Conservation (phyloP, 2,329 filamentous ascomycete species). For the Colletotrichum scovillei region DNA sequence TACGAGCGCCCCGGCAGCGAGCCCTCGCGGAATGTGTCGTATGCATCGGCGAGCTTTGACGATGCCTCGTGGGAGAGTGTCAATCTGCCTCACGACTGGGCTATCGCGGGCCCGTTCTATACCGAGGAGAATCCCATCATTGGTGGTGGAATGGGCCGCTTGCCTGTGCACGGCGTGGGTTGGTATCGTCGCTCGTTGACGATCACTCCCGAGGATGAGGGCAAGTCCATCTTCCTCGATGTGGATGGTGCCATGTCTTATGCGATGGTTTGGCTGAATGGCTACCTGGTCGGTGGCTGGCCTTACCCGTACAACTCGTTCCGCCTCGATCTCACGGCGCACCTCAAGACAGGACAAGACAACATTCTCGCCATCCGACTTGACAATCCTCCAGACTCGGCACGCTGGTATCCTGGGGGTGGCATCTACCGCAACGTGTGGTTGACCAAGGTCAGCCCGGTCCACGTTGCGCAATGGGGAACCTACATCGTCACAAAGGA, state of each 20-base stretch:
- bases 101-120: conserved; percentile 58
- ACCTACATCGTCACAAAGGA: conserved; percentile 59
- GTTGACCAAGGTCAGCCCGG: conserved; percentile 58
- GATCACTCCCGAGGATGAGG: conserved; percentile 44
- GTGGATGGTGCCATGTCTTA: conserved; percentile 65
- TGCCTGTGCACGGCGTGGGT: conserved; percentile 64
- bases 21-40: conserved; percentile 45
- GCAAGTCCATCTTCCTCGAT: conserved; percentile 56
- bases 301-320: conserved; percentile 63
- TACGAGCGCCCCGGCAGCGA: conserved; percentile 45
- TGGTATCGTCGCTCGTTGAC: conserved; percentile 61
- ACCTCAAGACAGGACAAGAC: conserved; percentile 45
- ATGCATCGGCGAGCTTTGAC: conserved; percentile 48
- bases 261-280: conserved; percentile 63
- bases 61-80: conserved; percentile 55
- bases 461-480: conserved; percentile 61
- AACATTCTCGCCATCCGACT: conserved; percentile 62
- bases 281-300: conserved; percentile 61
- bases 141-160: conserved; percentile 51
- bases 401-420: conserved; percentile 66
- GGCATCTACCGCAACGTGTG: conserved; percentile 66
- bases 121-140: conserved; percentile 46
- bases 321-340: conserved; percentile 60
- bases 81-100: conserved; percentile 61
- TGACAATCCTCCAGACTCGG: conserved; percentile 59